phyloP scores from a whole-genome alignment of 768 basidiomycete species.

The Paxillus ammoniavirescens region DNA sequence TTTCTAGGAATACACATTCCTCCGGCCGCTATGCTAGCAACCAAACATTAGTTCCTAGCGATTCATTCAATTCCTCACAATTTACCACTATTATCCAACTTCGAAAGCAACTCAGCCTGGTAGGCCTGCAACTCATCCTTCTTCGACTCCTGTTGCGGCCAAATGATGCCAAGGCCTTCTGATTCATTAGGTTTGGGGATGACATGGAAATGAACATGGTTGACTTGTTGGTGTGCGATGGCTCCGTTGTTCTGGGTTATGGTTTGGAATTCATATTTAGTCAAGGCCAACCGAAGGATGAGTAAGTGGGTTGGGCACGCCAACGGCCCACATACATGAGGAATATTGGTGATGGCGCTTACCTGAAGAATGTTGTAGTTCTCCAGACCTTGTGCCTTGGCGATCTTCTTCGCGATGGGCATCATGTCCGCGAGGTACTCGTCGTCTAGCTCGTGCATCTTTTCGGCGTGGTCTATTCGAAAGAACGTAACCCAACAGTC shows the following conservation, averaged over 20 bases:
- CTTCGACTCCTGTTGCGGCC: conserved; percentile 40
- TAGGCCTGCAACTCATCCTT: conserved; percentile 25
- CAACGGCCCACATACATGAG: too few species aligned
- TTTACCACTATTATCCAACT: conserved; percentile 15
- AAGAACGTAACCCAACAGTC: neutral
- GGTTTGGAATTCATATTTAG: neutral
- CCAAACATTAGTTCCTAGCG: too few species aligned
- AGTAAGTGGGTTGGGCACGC: neutral
- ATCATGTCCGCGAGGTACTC: conserved; percentile 75
- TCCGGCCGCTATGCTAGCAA: neutral
- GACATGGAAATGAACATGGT: conserved; percentile 91
- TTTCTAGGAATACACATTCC: neutral
- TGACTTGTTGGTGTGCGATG: conserved; percentile 67
- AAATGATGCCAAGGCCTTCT: conserved; percentile 70
- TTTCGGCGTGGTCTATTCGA: conserved; percentile 73
- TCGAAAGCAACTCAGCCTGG: conserved; percentile 16
- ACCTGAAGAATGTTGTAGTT: conserved; percentile 88
- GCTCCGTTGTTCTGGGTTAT: conserved; percentile 61
- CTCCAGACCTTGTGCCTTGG: conserved; percentile 64
- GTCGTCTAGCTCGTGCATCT: conserved; percentile 86
- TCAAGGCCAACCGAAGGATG: neutral
- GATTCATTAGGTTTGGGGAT: conserved; percentile 81
- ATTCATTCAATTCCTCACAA: conserved; percentile 1
- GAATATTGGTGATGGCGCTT: neutral
- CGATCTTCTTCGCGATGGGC: conserved; percentile 86